phyloP scores from a whole-genome alignment of 257 asterid genomes.

The Datura wrightii region DNA sequence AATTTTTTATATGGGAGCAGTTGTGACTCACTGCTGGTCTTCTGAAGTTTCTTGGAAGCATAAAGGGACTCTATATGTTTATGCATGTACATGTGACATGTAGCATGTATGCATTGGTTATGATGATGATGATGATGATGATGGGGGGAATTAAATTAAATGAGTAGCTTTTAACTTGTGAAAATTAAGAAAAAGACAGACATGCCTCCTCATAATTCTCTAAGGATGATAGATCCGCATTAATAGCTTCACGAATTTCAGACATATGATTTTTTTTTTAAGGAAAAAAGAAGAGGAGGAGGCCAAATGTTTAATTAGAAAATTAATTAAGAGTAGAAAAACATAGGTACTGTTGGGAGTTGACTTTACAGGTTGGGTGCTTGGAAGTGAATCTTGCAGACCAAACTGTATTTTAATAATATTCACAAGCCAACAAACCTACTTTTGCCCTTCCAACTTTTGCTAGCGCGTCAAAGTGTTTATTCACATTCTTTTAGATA shows the following conservation, averaged over 20 bases:
- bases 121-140: not conserved
- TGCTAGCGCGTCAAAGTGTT: not conserved
- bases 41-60: not conserved
- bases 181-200: constrained; percentile 45
- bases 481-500: not conserved
- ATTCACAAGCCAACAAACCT: constrained; percentile 30
- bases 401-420: constrained; percentile 34
- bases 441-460: constrained; percentile 3
- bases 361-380: constrained; percentile 75
- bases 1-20: constrained; percentile 45
- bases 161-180: not conserved
- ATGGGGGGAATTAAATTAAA: not conserved
- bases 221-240: constrained; percentile 59
- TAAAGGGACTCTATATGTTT: not conserved
- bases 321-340: constrained; percentile 45
- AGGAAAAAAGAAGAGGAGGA: not conserved
- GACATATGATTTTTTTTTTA: not conserved
- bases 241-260: constrained; percentile 60
- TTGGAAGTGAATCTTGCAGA: constrained; percentile 30
- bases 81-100: constrained; percentile 23
- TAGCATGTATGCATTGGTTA: constrained; percentile 19
- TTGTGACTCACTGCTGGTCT: constrained; percentile 41
- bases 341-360: constrained; percentile 65
- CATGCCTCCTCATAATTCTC: constrained; percentile 49
- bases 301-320: not conserved